Conservation (phyloP, 1,139 yeast genomes). For the Schwanniomyces etchellsii region DNA sequence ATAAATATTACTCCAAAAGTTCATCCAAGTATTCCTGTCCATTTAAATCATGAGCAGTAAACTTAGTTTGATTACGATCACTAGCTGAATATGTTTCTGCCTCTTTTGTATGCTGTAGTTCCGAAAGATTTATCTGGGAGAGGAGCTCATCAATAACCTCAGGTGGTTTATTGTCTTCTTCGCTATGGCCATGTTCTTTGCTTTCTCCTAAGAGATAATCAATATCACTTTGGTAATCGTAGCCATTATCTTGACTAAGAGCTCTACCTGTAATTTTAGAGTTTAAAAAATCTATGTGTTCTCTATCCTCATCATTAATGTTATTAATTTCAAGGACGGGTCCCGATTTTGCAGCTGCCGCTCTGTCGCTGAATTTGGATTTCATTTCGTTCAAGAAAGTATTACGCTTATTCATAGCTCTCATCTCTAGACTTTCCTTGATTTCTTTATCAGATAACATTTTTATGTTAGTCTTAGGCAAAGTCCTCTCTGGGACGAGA, state of each 20-base stretch:
- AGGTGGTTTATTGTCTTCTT: no score
- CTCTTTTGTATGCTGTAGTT: no score
- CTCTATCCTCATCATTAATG: constrained; percentile 17
- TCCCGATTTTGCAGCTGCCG: constrained; percentile 4
- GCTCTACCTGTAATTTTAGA: constrained; percentile 12
- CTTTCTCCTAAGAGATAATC: constrained; percentile 12
- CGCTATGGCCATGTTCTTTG: no score
- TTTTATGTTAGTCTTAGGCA: constrained; percentile 8
- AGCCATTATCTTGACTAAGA: constrained; percentile 3
- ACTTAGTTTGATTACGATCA: no score
- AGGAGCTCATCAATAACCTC: no score
- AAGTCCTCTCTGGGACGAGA: constrained; percentile 5
- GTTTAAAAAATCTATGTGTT: constrained; percentile 23
- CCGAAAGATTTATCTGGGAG: no score
- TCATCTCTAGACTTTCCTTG: constrained; percentile 19
- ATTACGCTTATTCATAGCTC: constrained; percentile 20
- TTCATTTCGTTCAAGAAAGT: constrained; percentile 25
- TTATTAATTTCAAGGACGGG: constrained; percentile 38
- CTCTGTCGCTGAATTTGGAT: constrained; percentile 17
- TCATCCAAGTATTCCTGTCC: no score
- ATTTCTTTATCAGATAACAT: constrained; percentile 23
- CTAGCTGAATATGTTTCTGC: no score
- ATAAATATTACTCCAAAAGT: no score
- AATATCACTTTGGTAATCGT: constrained; percentile 16
- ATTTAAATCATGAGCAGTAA: no score